These are phyloP conservation scores for Ambrosia hybrid DNA, from an alignment of 140 eudicot genomes.

Conservation along the genomic window DNA sequence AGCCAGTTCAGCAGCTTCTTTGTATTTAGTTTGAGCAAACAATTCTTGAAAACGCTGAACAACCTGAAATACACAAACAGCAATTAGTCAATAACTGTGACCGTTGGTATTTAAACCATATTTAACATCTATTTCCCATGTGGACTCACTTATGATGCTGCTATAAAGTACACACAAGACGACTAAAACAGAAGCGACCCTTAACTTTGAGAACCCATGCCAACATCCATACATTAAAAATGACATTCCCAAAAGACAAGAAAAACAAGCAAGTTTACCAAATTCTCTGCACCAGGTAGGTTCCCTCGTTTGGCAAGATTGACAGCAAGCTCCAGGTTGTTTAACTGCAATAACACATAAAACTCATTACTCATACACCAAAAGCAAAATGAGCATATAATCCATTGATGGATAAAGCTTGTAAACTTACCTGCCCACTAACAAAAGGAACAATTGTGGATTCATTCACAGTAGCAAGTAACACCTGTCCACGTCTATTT, in stretches of 20 bases:
- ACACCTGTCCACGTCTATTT: slow-evolving; percentile 94
- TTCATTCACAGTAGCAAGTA: slow-evolving; percentile 99
- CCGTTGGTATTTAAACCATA: not conserved
- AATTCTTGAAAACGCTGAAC: slow-evolving; percentile 99
- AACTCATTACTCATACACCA: slow-evolving; percentile 4
- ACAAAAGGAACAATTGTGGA: slow-evolving; percentile 91
- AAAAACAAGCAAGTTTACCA: slow-evolving; percentile 56
- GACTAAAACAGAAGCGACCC: not conserved
- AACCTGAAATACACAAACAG: slow-evolving; percentile 54
- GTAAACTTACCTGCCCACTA: slow-evolving; percentile 56
- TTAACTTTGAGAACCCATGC: not conserved
- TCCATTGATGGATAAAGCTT: slow-evolving; percentile 10
- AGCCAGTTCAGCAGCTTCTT: slow-evolving; percentile 99
- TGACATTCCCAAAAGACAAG: not conserved
- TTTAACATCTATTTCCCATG: slow-evolving; percentile 5
- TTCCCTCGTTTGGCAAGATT: slow-evolving; percentile 99
- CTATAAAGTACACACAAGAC: not conserved
- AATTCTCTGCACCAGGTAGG: slow-evolving; percentile 97
- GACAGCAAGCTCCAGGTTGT: slow-evolving; percentile 99
- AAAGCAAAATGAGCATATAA: slow-evolving; percentile 15
- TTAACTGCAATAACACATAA: slow-evolving; percentile 50
- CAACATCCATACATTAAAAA: slow-evolving; percentile 3
- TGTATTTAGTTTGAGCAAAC: slow-evolving; percentile 98
- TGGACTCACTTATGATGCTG: slow-evolving; percentile 6
- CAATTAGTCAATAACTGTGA: slow-evolving; percentile 15